Evolutionary conservation across 495 filamentous ascomycete genomes (phyloP).

Genomic region (Durotheca rogersii): DNA sequence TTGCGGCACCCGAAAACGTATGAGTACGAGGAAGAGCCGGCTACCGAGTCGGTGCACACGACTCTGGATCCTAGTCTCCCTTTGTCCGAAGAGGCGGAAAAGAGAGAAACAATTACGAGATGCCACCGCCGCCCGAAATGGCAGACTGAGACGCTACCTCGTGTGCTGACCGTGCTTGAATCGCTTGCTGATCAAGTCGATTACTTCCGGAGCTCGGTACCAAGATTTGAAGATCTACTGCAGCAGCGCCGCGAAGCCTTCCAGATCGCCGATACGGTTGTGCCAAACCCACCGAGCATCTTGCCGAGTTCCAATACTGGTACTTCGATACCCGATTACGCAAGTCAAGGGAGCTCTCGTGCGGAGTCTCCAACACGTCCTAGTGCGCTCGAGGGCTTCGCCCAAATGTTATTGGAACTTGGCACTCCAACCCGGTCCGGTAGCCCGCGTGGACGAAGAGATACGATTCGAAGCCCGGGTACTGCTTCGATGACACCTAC

Average conservation of each 20-base stretch:
- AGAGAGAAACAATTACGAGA: slow-evolving; percentile 46
- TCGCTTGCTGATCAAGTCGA: slow-evolving; percentile 64
- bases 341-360: slow-evolving; percentile 38
- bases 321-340: slow-evolving; percentile 33
- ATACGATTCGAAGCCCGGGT: slow-evolving; percentile 31
- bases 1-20: slow-evolving; percentile 68
- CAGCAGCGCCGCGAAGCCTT: slow-evolving; percentile 70
- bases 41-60: slow-evolving; percentile 33
- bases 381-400: slow-evolving; percentile 54
- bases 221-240: slow-evolving; percentile 74
- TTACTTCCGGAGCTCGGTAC: slow-evolving; percentile 65
- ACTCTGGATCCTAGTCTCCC: slow-evolving; percentile 38
- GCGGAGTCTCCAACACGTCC: slow-evolving; percentile 46
- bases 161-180: slow-evolving; percentile 52
- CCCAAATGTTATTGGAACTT: slow-evolving; percentile 56
- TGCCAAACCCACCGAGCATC: slow-evolving; percentile 29
- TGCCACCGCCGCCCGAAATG: slow-evolving; percentile 55
- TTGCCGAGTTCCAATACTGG: slow-evolving; percentile 24
- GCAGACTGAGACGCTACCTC: slow-evolving; percentile 47
- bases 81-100: slow-evolving; percentile 41
- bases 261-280: slow-evolving; percentile 52
- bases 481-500: slow-evolving; percentile 28
- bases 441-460: slow-evolving; percentile 51
- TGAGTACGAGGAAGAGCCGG: slow-evolving; percentile 50
- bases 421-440: slow-evolving; percentile 50